These are phyloP conservation scores for Neurospora sp. DNA, from an alignment of 495 filamentous ascomycete genomes.

Conservation along the genomic window DNA sequence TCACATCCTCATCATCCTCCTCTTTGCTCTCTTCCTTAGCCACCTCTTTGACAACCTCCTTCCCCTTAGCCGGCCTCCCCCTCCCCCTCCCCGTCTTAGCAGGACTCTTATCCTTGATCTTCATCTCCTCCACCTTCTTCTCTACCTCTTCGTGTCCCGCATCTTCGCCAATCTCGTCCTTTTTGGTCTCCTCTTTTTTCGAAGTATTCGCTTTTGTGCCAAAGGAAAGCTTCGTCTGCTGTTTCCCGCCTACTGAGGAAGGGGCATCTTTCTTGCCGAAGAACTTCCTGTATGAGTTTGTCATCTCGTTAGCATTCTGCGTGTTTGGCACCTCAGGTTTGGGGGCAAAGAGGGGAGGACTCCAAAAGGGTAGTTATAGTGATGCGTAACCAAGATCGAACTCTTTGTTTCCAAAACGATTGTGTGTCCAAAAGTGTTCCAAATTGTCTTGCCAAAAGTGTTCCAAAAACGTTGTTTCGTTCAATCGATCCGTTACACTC, in stretches of 20 bases:
- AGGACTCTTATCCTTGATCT: constrained; percentile 7
- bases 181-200: constrained; percentile 17
- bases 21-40: constrained; percentile 4
- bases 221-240: constrained; percentile 69
- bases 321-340: not conserved
- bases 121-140: constrained; percentile 18
- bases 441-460: not conserved
- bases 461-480: not conserved
- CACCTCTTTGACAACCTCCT: not conserved
- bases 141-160: constrained; percentile 11
- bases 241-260: constrained; percentile 40
- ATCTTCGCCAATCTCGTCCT: constrained; percentile 16
- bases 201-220: constrained; percentile 34
- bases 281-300: constrained; percentile 49
- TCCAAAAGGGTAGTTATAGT: constrained; percentile 2
- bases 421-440: not conserved
- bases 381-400: not conserved
- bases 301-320: not conserved
- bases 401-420: not conserved
- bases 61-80: not conserved
- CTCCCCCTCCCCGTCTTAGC: not conserved
- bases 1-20: constrained; percentile 20
- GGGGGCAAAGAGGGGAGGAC: not conserved
- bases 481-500: not conserved
- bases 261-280: constrained; percentile 49